A percentile compares a stretch with the other conserved stretches of the same genome.
These are phyloP conservation scores for Colletotrichum spinosum DNA, from an alignment of 2,329 filamentous ascomycete species.

Conservation along the genomic window DNA sequence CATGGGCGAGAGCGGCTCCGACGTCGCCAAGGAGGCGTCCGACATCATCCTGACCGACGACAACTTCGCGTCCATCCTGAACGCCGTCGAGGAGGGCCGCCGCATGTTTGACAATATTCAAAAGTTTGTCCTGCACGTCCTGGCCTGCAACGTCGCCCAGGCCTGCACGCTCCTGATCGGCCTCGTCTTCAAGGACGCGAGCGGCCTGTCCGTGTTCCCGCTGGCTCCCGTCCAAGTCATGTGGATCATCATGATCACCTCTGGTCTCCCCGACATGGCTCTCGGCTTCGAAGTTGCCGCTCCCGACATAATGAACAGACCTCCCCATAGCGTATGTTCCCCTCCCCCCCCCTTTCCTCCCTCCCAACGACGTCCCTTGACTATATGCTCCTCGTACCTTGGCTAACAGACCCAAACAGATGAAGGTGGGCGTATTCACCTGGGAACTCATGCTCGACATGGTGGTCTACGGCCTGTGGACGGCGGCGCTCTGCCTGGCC, in stretches of 20 bases:
- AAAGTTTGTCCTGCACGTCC: constrained; percentile 76
- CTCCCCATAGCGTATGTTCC: constrained; percentile 71
- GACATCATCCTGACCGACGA: constrained; percentile 78
- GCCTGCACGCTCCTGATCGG: constrained; percentile 76
- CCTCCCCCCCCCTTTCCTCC: rapidly evolving
- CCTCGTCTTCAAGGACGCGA: constrained; percentile 75
- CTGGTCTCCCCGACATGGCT: constrained; percentile 79
- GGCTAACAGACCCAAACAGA: constrained; percentile 37
- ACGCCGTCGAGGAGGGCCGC: constrained; percentile 77
- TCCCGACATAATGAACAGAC: constrained; percentile 75
- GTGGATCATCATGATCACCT: constrained; percentile 85
- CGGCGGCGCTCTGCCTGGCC: constrained; percentile 68
- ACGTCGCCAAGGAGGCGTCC: constrained; percentile 77
- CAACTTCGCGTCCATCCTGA: constrained; percentile 78
- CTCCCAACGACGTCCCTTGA: no score
- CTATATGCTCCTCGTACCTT: no score
- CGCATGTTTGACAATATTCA: constrained; percentile 81
- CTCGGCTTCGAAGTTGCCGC: constrained; percentile 77
- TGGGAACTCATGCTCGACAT: constrained; percentile 74
- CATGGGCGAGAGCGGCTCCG: constrained; percentile 76
- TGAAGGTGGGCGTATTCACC: constrained; percentile 70
- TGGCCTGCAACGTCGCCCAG: constrained; percentile 77
- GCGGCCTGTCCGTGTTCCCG: constrained; percentile 75
- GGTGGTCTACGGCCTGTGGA: constrained; percentile 75
- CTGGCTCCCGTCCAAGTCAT: constrained; percentile 80